These are phyloP conservation scores for Amaranthus palmeri DNA, from an alignment of 148 eudicot species.

Conservation along the genomic window DNA sequence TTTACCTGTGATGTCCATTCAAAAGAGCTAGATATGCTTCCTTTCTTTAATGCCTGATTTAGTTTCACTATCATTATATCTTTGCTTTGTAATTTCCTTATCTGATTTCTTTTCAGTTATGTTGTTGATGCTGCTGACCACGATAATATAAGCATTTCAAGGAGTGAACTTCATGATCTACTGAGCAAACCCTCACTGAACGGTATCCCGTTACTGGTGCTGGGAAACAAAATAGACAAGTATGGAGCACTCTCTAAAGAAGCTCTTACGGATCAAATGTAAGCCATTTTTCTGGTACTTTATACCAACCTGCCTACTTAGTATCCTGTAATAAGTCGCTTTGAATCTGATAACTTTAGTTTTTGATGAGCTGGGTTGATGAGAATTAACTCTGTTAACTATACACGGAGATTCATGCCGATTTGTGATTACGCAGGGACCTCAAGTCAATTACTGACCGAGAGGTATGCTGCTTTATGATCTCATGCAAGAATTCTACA, in stretches of 20 bases:
- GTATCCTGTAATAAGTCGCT: too few relatives aligned
- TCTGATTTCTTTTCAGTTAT: constrained; percentile 50
- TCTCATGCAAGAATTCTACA: constrained; percentile 97
- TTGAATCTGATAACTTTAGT: too few relatives aligned
- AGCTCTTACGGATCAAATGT: constrained; percentile 85
- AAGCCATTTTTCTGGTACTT: constrained; percentile 24
- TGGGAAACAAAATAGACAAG: constrained; percentile 95
- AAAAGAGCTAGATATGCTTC: background rate
- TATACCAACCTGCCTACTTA: background rate
- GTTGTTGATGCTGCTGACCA: constrained; percentile 98
- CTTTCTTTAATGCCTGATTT: background rate
- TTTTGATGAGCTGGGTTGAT: too few relatives aligned
- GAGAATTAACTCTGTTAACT: too few relatives aligned
- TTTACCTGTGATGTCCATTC: background rate
- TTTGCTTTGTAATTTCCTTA: background rate
- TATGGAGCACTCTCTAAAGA: constrained; percentile 69
- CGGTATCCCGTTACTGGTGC: constrained; percentile 91
- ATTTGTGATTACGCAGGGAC: constrained; percentile 50
- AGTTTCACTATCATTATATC: background rate
- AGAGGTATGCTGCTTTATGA: constrained; percentile 99
- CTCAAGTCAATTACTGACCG: constrained; percentile 80
- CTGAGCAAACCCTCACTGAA: constrained; percentile 73
- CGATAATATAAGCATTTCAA: constrained; percentile 81
- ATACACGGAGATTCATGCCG: too few relatives aligned
- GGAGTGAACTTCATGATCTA: constrained; percentile 89